Conservation (phyloP, 2,329 filamentous ascomycete species). For the Pseudogymnoascus sp. region DNA sequence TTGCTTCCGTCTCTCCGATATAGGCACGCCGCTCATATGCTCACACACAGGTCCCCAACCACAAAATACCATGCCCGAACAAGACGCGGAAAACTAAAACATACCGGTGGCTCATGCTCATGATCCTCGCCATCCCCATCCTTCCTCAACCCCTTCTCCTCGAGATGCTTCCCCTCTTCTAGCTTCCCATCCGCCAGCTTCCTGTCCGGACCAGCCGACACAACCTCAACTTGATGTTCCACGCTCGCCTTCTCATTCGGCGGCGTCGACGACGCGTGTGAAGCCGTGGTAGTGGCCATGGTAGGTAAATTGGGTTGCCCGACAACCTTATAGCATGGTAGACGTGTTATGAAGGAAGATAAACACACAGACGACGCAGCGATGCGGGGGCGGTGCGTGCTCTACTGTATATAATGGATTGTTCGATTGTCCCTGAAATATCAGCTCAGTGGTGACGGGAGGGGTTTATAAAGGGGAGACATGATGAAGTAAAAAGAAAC, state of each 20-base stretch:
- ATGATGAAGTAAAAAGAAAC: neutral
- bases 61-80: neutral
- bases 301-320: neutral
- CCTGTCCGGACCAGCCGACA: neutral
- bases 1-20: neutral
- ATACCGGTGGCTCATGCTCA: conserved; percentile 38
- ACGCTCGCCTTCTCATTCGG: conserved; percentile 20
- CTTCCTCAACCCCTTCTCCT: conserved; percentile 37
- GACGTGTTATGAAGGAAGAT: neutral
- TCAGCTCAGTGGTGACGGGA: neutral
- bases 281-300: conserved; percentile 8
- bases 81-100: conserved; percentile 14
- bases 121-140: conserved; percentile 40
- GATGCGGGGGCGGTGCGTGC: neutral
- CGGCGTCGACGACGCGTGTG: conserved; percentile 17
- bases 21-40: neutral
- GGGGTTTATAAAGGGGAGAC: neutral
- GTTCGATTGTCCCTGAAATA: neutral
- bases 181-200: conserved; percentile 9
- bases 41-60: neutral
- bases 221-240: neutral
- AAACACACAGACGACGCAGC: neutral
- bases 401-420: neutral
- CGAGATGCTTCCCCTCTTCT: conserved; percentile 31
- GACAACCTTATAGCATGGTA: neutral